Evolutionary conservation across 495 filamentous ascomycete species (phyloP).

Genomic region (Penicillium paxilli): DNA sequence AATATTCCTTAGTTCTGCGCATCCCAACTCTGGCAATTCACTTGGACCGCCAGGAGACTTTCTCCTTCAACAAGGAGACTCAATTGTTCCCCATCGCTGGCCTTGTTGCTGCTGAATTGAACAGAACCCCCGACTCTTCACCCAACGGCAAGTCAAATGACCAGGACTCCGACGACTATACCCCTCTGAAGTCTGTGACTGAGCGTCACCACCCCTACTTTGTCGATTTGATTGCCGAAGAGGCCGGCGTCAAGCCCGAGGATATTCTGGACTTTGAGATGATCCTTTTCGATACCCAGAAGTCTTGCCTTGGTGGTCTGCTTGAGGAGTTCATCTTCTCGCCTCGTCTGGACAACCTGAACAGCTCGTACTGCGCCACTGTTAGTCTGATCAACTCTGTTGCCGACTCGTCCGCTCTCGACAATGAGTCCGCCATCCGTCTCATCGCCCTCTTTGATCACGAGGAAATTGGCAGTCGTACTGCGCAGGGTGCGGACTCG

Average conservation of each 20-base stretch:
- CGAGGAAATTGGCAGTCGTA: conserved; percentile 91
- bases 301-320: conserved; percentile 82
- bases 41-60: conserved; percentile 79
- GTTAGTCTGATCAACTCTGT: conserved; percentile 80
- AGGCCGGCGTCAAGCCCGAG: conserved; percentile 64
- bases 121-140: conserved; percentile 49
- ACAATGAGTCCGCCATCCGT: conserved; percentile 78
- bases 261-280: conserved; percentile 93
- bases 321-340: conserved; percentile 95
- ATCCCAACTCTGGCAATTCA: conserved; percentile 95
- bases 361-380: conserved; percentile 89
- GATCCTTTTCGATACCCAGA: conserved; percentile 92
- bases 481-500: conserved; percentile 90
- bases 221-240: conserved; percentile 79
- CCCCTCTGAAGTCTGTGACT: conserved; percentile 70
- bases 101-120: conserved; percentile 81
- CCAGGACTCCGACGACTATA: conserved; percentile 44
- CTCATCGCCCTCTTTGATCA: conserved; percentile 94
- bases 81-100: conserved; percentile 94
- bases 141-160: conserved; percentile 36
- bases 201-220: conserved; percentile 90
- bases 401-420: conserved; percentile 57
- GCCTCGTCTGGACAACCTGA: conserved; percentile 87
- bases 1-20: conserved; percentile 60
- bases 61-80: conserved; percentile 93